Base-by-base conservation (phyloP, 2,329 filamentous ascomycete species). In the Verticillium longisporum region DNA sequence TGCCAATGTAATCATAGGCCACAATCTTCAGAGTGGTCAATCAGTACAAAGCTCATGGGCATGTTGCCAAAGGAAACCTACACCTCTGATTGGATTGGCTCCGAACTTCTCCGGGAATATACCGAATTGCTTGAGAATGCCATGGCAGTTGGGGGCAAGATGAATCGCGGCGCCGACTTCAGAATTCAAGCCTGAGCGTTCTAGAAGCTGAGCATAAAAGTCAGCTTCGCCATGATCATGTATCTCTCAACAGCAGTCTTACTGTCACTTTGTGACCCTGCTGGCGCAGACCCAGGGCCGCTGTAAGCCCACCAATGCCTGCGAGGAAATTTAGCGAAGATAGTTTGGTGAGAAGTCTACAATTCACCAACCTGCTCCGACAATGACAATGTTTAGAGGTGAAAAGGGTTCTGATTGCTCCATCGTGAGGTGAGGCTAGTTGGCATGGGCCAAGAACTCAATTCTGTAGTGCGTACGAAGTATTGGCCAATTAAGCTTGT, bases 111-210 rank as follows among this genome's bases (percentile, higher is more conserved):
- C 75, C 4, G 74, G 72, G 1, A 66, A 66, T 18, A 79, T 70
- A 2, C 75, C 77, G 63, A 74, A 72, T 55, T 69, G 69, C 6
- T 73, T 72, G 11, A 89, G 72, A 2, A 88, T 70, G 0, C 83
- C 82, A 68, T 87, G 86, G 2, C 79, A 74, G 66, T 89, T 89
- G 0, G 87, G 84, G 0, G 83, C 80, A 4, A 88, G 69, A 66
- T 88, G 84, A n/a, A 88, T 78, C 0, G 85, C 85, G 3, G 86
- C 85, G 0, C 85, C 86, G 1, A 78, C 72, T 69, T 88, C 85
- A 58, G 75, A 80, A 15, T 80, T 79, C 37, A 87, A 80, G 1
- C 74, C 73, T 0, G 83, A 86, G 67, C 84, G 79, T 65, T 88
- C 84, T 7, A 56, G 32, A 10, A 53, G 18, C 45, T 53, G 6